These are phyloP conservation scores for Fusarium xyrophilum DNA, from an alignment of 2,329 filamentous ascomycete genomes.

Conservation along the genomic window DNA sequence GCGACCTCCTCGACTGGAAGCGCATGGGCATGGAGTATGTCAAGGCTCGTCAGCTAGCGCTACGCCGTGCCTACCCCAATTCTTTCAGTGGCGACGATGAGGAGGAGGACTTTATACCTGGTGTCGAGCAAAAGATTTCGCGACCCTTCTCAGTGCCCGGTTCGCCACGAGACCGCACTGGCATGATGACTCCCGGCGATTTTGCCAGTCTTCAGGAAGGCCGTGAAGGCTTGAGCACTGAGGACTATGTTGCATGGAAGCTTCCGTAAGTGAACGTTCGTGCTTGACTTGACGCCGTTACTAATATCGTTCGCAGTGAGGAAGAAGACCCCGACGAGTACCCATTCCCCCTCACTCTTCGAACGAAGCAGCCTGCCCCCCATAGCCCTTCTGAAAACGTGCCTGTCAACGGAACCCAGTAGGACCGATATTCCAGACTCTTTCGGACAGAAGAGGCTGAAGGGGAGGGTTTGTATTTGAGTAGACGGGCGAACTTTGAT, in stretches of 20 bases:
- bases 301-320: slow-evolving; percentile 63
- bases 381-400: slow-evolving; percentile 37
- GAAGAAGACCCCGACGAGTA: slow-evolving; percentile 88
- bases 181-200: slow-evolving; percentile 99
- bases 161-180: slow-evolving; percentile 85
- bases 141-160: slow-evolving; percentile 93
- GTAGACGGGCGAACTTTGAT: slow-evolving; percentile 19
- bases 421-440: slow-evolving; percentile 11
- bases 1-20: slow-evolving; percentile 98
- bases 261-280: slow-evolving; percentile 76
- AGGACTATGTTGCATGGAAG: slow-evolving; percentile 99
- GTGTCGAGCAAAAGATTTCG: slow-evolving; percentile 93
- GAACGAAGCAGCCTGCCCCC: slow-evolving; percentile 55
- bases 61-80: slow-evolving; percentile 87
- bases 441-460: background rate
- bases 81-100: slow-evolving; percentile 84
- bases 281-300: background rate
- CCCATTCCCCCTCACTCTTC: slow-evolving; percentile 65
- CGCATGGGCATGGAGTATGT: slow-evolving; percentile 99
- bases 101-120: slow-evolving; percentile 88
- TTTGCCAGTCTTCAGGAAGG: slow-evolving; percentile 97
- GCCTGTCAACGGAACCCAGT: slow-evolving; percentile 39
- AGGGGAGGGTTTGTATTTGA: slow-evolving; percentile 25
- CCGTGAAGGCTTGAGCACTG: slow-evolving; percentile 88
- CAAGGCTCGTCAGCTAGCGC: slow-evolving; percentile 91